Base-by-base conservation (phyloP, 257 asterid species). In the Prunella vulgaris region DNA sequence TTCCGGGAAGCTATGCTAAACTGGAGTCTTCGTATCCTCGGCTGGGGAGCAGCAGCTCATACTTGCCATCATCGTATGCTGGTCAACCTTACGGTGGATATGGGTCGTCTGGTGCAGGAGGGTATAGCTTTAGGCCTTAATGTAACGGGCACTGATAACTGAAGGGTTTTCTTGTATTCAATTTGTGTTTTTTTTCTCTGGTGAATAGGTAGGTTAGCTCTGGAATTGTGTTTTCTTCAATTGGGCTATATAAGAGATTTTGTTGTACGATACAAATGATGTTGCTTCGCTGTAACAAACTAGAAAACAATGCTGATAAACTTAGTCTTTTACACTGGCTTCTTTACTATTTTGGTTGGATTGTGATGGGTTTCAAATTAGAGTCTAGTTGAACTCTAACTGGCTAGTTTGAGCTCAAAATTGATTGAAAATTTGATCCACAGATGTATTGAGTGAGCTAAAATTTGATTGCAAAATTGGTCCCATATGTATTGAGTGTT, bases 61-160 rank as follows among this genome's bases (percentile, higher is more conserved):
- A 85, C 74, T 60, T 82, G 22, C 74, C 95, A 0, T 83, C 88
- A 12, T 80, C 86, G n/a, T 77, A 46, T 46, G 10, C 82, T 7
- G 84, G 87, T 30, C 90, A 84, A 49, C 77, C 79, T 14, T 85
- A 85, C 48, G 88, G 88, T 28, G 82, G 84, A 66, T 84, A 86
- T 58, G 90, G 97, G 53, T 86, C 93, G 17, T 82, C 90, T 42
- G 89, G 91, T 21, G 68, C 66, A 15, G 95, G 95, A 54, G 95
- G 95, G 14, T 86, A 88, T 60, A 76, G 83, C 77, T 90, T 70
- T 79, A 83, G 96, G 83, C 74, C 76, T 35, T 85, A 74, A 82
- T 62, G 58, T 30, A 38, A 53, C 54, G 48, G 4, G 1, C 12
- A 49, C 20, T 60, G 0, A 10, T 53, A 48, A 22, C 25, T 51